Percentiles rank a stretch among this genome's conserved stretches.
Evolutionary conservation across 805 yeast genomes (phyloP).

Genomic region (Sugiyamaella boreocaroliniensis): DNA sequence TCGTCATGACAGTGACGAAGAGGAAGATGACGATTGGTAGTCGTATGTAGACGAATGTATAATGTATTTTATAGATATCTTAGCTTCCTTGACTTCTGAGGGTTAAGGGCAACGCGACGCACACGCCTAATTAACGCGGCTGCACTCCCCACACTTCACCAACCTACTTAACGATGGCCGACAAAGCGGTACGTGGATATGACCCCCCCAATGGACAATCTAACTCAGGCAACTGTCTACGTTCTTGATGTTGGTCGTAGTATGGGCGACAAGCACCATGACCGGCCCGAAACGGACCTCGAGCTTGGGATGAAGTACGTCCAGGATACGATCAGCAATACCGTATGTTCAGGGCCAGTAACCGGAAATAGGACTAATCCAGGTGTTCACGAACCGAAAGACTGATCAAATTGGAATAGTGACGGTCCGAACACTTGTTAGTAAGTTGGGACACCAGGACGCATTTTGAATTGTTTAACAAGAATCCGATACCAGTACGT

Average conservation of each 20-base stretch:
- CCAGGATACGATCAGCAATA: constrained; percentile 33
- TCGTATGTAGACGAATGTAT: background rate
- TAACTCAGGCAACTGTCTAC: constrained; percentile 36
- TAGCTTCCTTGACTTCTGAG: no score
- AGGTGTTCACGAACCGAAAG: constrained; percentile 24
- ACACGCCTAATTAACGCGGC: background rate
- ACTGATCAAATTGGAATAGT: constrained; percentile 26
- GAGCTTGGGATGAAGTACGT: constrained; percentile 34
- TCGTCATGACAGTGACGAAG: constrained; percentile 60
- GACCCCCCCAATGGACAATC: background rate
- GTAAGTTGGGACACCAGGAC: background rate
- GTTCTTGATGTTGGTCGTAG: constrained; percentile 44
- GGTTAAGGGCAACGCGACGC: background rate
- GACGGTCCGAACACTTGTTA: constrained; percentile 14
- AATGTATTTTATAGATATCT: background rate
- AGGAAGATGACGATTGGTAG: constrained; percentile 36
- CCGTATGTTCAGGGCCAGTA: constrained; percentile 13
- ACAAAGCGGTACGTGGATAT: constrained; percentile 20
- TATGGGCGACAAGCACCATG: constrained; percentile 21
- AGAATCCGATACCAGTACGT: background rate
- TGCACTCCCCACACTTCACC: background rate
- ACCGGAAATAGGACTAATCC: background rate
- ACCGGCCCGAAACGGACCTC: constrained; percentile 15
- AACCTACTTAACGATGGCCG: constrained; percentile 14
- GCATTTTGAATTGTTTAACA: background rate